A percentile compares a stretch with the other conserved stretches of the same genome.
Conservation (phyloP, 345 rosid species). For the Eutrema yunnanense region DNA sequence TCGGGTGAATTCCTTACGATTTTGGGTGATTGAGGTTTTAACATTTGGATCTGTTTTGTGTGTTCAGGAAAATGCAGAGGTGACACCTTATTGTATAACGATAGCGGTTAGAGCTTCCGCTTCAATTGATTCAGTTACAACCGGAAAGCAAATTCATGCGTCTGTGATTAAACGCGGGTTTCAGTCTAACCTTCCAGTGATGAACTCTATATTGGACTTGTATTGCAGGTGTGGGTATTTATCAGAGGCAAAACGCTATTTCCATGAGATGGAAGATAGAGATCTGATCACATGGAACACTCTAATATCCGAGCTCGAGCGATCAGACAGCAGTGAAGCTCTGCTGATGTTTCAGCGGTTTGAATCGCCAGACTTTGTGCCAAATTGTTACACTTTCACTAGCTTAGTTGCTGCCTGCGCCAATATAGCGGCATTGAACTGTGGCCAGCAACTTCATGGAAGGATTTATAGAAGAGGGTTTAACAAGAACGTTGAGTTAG, state of each 20-base stretch:
- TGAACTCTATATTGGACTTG: constrained; percentile 83
- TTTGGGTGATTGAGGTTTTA: background rate
- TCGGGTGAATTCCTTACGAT: background rate
- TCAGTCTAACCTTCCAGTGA: constrained; percentile 65
- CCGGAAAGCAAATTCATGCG: constrained; percentile 66
- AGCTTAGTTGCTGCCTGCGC: constrained; percentile 73
- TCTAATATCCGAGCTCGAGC: constrained; percentile 66
- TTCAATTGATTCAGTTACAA: constrained; percentile 44
- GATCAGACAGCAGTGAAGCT: constrained; percentile 45
- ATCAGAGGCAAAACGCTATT: constrained; percentile 51
- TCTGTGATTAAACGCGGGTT: constrained; percentile 52
- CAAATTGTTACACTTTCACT: constrained; percentile 74
- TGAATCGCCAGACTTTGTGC: constrained; percentile 58
- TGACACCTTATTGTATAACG: constrained; percentile 62
- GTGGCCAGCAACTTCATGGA: constrained; percentile 86
- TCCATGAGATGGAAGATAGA: constrained; percentile 63
- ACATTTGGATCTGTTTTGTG: constrained; percentile 4
- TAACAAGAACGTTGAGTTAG: constrained; percentile 44
- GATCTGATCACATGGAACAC: constrained; percentile 87
- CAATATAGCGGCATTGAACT: constrained; percentile 53
- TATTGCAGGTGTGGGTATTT: constrained; percentile 74
- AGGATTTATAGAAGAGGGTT: constrained; percentile 56
- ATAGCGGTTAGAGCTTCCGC: constrained; percentile 87
- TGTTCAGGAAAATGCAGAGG: constrained; percentile 54
- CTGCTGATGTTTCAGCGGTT: constrained; percentile 55